phyloP scores from a whole-genome alignment of 2,329 filamentous ascomycete species.

The Diaporthe ilicicola region DNA sequence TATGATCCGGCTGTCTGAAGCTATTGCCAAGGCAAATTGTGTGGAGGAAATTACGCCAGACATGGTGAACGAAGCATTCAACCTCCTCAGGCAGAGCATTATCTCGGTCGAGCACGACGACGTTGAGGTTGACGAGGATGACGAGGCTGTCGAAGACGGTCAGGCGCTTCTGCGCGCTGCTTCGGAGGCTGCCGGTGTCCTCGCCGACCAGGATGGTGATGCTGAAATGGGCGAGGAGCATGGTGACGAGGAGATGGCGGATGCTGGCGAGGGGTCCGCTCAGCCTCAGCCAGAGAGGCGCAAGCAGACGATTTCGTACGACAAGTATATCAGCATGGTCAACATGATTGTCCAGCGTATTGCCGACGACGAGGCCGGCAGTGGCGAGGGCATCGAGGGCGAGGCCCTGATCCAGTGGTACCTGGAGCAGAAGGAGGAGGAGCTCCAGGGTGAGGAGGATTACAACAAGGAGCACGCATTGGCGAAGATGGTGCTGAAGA shows the following conservation, averaged over 20 bases:
- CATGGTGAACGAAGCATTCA: constrained; percentile 92
- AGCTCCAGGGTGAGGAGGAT: constrained; percentile 83
- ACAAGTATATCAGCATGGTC: constrained; percentile 92
- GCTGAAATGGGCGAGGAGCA: constrained; percentile 51
- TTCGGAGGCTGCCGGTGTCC: constrained; percentile 59
- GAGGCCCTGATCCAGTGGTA: constrained; percentile 89
- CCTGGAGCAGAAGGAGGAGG: constrained; percentile 86
- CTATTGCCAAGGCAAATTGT: constrained; percentile 98
- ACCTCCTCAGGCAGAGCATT: constrained; percentile 91
- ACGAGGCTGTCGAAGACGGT: constrained; percentile 50
- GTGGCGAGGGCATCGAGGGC: constrained; percentile 84
- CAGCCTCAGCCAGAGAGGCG: constrained; percentile 44
- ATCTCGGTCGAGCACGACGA: constrained; percentile 98
- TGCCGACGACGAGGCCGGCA: constrained; percentile 79
- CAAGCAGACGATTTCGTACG: constrained; percentile 92
- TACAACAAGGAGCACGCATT: constrained; percentile 78
- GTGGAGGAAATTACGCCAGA: constrained; percentile 85
- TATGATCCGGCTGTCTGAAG: constrained; percentile 93
- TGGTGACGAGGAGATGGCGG: constrained; percentile 44
- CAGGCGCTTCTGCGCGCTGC: constrained; percentile 56
- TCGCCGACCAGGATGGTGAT: constrained; percentile 57
- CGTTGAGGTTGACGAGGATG: constrained; percentile 83
- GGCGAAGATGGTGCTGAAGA: constrained; percentile 86
- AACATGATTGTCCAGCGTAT: constrained; percentile 85
- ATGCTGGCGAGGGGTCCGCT: constrained; percentile 24